phyloP scores from a whole-genome alignment of 164 flowering plant species.

The Magnolia sinica region DNA sequence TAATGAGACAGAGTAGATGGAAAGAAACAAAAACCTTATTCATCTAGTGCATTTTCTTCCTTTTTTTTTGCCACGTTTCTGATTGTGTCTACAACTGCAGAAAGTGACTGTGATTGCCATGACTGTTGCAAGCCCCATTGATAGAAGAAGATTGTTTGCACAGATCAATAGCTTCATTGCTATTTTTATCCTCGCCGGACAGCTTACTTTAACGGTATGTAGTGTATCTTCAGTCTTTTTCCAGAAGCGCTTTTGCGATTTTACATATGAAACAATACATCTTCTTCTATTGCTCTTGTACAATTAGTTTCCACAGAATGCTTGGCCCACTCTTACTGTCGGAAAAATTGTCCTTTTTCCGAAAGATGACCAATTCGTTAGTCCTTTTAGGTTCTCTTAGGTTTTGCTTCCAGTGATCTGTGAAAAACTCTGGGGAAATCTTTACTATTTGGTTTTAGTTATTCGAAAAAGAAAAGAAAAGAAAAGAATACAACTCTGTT shows the following conservation, averaged over 20 bases:
- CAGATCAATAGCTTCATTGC: slow-evolving; percentile 96
- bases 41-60: not conserved
- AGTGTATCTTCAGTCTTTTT: not conserved
- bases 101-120: slow-evolving; percentile 85
- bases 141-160: slow-evolving; percentile 78
- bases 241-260: not conserved
- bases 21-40: not conserved
- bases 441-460: too few relatives aligned
- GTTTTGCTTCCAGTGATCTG: too few relatives aligned
- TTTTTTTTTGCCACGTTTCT: not conserved
- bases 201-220: slow-evolving; percentile 83
- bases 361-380: too few relatives aligned
- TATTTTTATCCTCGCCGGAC: slow-evolving; percentile 82
- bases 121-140: slow-evolving; percentile 66
- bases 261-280: not conserved
- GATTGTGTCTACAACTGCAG: slow-evolving; percentile 39
- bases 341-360: too few relatives aligned
- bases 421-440: too few relatives aligned
- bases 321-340: too few relatives aligned
- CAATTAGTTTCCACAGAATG: too few relatives aligned
- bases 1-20: too few relatives aligned
- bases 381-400: too few relatives aligned
- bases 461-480: too few relatives aligned
- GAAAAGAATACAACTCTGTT: too few relatives aligned
- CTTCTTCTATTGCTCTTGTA: too few relatives aligned